Evolutionary conservation across 73 alveolate genomes (phyloP), one percentile per base, ranked within the genome.

Genomic region (Uronychia binucleata): DNA sequence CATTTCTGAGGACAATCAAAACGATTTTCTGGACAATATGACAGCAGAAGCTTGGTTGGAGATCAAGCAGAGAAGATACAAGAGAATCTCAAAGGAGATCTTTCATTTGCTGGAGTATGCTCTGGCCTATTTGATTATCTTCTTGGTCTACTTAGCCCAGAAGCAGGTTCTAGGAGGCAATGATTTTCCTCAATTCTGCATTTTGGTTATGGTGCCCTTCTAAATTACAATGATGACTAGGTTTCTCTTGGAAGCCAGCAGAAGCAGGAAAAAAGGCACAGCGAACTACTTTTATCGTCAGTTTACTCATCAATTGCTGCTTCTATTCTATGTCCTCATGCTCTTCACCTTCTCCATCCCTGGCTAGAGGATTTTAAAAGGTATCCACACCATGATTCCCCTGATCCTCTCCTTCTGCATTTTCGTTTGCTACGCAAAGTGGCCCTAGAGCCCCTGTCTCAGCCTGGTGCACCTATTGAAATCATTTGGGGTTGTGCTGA

Each of bases 361-460:
- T n/a, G n/a, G n/a, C n/a, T n/a, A n/a, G n/a, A n/a, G n/a, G n/a
- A n/a, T n/a, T n/a, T n/a, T n/a, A n/a, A n/a, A n/a, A n/a, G n/a
- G n/a, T n/a, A n/a, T n/a, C n/a, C n/a, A n/a, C n/a, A n/a, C n/a
- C n/a, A n/a, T n/a, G n/a, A 46, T 79, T 57, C 86, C 86, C 5
- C 13, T 79, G 8, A 1, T 30, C 31, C 11, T 79, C 28, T 46
- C 57, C 25, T 34, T 58, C 28, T 5, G 34, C 5, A n/a, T 79
- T 1, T 79, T 27, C 28, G 26, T 79, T 13, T 79, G 77, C 77
- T 33, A 34, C 58, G 57, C 46, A 14, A 79, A 79, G 31, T 79
- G 86, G 86, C 86, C 86, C 0, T 77, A 79, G 1, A 35, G 59
- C 28, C 46, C 86, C 8, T 79, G 77, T 26, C 78, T 28, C 26